Base-by-base conservation (phyloP, 2,329 filamentous ascomycete species). In the Exophiala dermatitidis region DNA sequence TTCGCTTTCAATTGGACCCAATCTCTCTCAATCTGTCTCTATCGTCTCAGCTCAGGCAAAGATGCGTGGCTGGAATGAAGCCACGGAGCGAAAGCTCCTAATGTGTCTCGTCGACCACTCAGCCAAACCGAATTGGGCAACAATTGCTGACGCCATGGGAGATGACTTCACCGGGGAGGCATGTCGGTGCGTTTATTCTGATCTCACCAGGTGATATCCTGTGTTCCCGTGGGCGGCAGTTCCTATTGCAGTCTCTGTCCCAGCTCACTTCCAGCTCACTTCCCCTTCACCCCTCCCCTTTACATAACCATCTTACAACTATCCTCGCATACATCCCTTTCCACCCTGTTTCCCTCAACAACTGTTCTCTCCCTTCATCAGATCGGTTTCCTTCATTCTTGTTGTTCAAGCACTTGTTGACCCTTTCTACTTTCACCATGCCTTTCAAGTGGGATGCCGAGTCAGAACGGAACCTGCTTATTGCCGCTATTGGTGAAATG, bases 401-500 rank as follows among this genome's bases (percentile, higher is more conserved):
- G 19, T 19, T 19, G 19, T 19, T 19, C 19, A 19, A 19, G 19
- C 19, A 19, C 19, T 19, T 19, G 19, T 19, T 19, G 19, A 19
- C 19, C 19, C 19, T 19, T 19, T 19, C 19, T 19, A 19, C 30
- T 9, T 29, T 31, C 52, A 58, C 19, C 10, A 62, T 62, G 59
- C 58, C 56, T 48, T 59, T 58, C 56, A 59, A 59, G 45, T 62
- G 60, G 60, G 51, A 55, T 37, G 4, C 52, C 29, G 53, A 52
- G 8, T 43, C 53, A 2, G 59, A 61, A 48, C 48, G 59, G 9
- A 48, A 49, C 10, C 45, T 62, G 6, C 55, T 62, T 19, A 34
- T 61, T n/a, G 49, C 49, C n/a, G 46, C 52, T 5, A 46, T 61
- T 37, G 41, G 47, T 8, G 53, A 54, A 34, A 57, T 59, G 47